Evolutionary conservation across 2,329 filamentous ascomycete genomes (phyloP).

Genomic region (Neopestalotiopsis sp.): DNA sequence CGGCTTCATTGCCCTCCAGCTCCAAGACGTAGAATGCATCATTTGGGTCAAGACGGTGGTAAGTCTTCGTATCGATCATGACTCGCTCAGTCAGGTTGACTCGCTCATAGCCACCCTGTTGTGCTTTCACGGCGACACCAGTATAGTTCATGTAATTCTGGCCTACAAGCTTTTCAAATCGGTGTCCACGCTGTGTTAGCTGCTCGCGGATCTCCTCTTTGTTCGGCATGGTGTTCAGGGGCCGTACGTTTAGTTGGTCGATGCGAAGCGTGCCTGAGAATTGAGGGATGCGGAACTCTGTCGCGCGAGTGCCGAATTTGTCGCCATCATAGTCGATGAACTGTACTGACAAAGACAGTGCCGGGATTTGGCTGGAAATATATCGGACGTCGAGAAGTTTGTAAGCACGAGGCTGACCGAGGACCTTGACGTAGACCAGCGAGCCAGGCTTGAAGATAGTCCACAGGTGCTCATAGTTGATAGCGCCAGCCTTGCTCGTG

Average conservation of each 20-base stretch:
- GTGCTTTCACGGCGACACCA: constrained; percentile 32
- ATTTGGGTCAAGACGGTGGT: constrained; percentile 36
- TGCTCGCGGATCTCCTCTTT: constrained; percentile 23
- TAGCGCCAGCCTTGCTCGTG: constrained; percentile 30
- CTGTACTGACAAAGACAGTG: constrained; percentile 30
- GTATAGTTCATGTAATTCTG: constrained; percentile 41
- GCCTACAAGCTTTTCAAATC: constrained; percentile 38
- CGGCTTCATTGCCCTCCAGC: constrained; percentile 23
- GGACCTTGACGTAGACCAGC: constrained; percentile 24
- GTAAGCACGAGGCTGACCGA: constrained; percentile 36
- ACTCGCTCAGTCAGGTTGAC: constrained; percentile 38
- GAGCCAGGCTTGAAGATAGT: constrained; percentile 29
- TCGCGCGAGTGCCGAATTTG: constrained; percentile 33
- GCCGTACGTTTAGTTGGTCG: constrained; percentile 35
- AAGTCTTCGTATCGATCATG: constrained; percentile 43
- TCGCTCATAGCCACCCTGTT: constrained; percentile 24
- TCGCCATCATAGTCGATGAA: constrained; percentile 44
- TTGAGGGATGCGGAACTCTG: constrained; percentile 32
- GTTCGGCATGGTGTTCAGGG: constrained; percentile 35
- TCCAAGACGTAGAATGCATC: constrained; percentile 29
- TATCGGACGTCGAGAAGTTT: constrained; percentile 35
- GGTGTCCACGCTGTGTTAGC: constrained; percentile 37
- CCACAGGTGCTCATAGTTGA: constrained; percentile 37
- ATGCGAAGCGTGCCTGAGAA: constrained; percentile 34
- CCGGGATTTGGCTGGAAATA: constrained; percentile 25